Evolutionary conservation across 108 stramenopile species (phyloP), one percentile per base, ranked within the genome.

Genomic region (Skeletonema costatum): DNA sequence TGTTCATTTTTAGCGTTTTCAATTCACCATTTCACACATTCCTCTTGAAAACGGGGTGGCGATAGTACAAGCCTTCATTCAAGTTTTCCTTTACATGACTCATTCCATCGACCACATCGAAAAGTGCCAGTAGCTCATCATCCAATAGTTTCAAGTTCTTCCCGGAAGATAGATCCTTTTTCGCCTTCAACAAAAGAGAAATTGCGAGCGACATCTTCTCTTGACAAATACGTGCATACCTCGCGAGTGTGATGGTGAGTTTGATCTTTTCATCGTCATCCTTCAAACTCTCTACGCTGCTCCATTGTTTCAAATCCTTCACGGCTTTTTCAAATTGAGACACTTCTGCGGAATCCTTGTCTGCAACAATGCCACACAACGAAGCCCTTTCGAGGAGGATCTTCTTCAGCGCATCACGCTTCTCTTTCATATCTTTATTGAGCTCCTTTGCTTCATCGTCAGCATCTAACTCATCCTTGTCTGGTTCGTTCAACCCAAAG

Each of bases 371-470:
- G 5, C 63, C 42, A 8, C 11, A 25, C 32, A 50, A 29, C 7
- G 25, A 32, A 36, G 74, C 74, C 61, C 65, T 53, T 8, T 44
- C 39, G 4, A 68, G 44, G 1, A 81, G 61, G 68, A 75, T 70
- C 48, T 56, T 61, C 32, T 50, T 46, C n/a, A 69, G 44, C 11
- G 58, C 56, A 17, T 81, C 69, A 32, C 68, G 50, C 67, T 81
- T 67, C 67, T 81, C 80, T 35, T 69, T 69, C 80, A 81, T 81
- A 17, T 75, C 68, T 68, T 81, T 75, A 32, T 81, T 78, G 32
- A 74, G 36, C 51, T 74, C 46, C 31, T 73, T 66, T 33, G 75
- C 76, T 60, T 78, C 76, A 5, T 82, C 77, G 21, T 77, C 71
- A 2, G 32, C 63, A n/a, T 77, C 76, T 35, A 66, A 35, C 19